These are phyloP conservation scores for Backusella westeae DNA, from an alignment of 192 early-diverging fungal genomes.

Conservation along the genomic window DNA sequence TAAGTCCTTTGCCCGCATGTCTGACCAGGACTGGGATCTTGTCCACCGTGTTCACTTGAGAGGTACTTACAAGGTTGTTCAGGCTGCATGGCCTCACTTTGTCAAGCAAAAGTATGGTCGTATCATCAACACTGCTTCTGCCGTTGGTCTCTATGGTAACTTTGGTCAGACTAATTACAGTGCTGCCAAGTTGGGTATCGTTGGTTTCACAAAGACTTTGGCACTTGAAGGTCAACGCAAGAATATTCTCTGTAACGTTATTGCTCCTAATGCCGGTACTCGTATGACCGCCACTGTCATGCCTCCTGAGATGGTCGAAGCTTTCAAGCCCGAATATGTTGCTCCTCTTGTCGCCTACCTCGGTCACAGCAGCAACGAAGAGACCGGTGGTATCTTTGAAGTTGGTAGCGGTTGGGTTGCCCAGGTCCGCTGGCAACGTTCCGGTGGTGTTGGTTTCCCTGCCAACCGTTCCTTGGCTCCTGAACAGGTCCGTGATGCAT, in stretches of 20 bases:
- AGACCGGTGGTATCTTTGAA: conserved; percentile 91
- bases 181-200: conserved; percentile 84
- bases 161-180: conserved; percentile 62
- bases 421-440: conserved; percentile 95
- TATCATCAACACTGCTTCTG: conserved; percentile 92
- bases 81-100: conserved; percentile 96
- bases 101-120: conserved; percentile 92
- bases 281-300: conserved; percentile 97
- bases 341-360: conserved; percentile 92
- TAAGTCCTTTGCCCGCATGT: conserved; percentile 88
- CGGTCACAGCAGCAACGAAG: conserved; percentile 72
- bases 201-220: conserved; percentile 89
- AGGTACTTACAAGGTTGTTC: conserved; percentile 90
- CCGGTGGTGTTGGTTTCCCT: conserved; percentile 92
- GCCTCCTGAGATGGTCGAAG: conserved; percentile 93
- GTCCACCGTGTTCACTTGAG: conserved; percentile 88
- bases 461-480: conserved; percentile 76
- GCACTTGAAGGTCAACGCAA: conserved; percentile 88
- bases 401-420: conserved; percentile 94
- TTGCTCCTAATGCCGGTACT: conserved; percentile 97
- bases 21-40: conserved; percentile 93
- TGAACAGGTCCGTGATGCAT: conserved; percentile 81
- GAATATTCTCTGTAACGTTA: conserved; percentile 92
- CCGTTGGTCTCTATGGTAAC: conserved; percentile 94
- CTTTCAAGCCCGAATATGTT: conserved; percentile 95